Base-by-base conservation (phyloP, 805 yeast species). In the Candida pseudofarinosa region DNA sequence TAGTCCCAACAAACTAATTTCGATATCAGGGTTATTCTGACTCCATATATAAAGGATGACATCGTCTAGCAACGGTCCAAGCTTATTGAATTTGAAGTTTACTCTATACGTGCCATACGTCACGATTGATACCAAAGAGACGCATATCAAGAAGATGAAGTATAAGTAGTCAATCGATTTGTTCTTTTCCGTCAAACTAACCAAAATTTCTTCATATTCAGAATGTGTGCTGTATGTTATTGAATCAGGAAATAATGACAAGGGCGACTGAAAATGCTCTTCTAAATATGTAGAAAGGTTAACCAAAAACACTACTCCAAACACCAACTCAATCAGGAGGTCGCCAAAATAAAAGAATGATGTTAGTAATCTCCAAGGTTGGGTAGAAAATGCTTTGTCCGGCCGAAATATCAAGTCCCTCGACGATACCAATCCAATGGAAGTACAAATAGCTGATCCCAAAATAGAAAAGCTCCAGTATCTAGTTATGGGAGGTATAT, bases 281-380 rank as follows among this genome's bases (percentile, higher is more conserved):
- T 67, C 73, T n/a, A 67, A 37, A 7, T 45, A 17, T 12, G 58
- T 44, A 19, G 55, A 47, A 10, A 59, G 53, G 32, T 50, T 44
- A 23, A 54, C 46, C 3, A 58, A 43, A 23, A 56, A 48, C 43
- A 46, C 49, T 10, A 62, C 23, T 15, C 42, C 40, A 17, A 62
- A 49, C 13, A 61, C n/a, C 34, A 60, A 47, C 14, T 49, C 44
- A 33, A 60, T 17, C 34, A 54, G 51, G 15, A 63, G 47, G 28
- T 54, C 59, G 3, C 62, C 69, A 40, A 62, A 58, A 36, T 53
- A 60, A 46, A 60, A 59, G 49, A 67, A 69, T 13, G 67, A 51
- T 12, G 72, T 60, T 13, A 65, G 15, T 12, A 67, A 41, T 32
- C 73, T 49, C 74, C 73, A 69, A 5, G 65, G 67, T 51, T 69